These are phyloP conservation scores for Panellus pusillus DNA, from an alignment of 768 basidiomycete species.

Conservation along the genomic window DNA sequence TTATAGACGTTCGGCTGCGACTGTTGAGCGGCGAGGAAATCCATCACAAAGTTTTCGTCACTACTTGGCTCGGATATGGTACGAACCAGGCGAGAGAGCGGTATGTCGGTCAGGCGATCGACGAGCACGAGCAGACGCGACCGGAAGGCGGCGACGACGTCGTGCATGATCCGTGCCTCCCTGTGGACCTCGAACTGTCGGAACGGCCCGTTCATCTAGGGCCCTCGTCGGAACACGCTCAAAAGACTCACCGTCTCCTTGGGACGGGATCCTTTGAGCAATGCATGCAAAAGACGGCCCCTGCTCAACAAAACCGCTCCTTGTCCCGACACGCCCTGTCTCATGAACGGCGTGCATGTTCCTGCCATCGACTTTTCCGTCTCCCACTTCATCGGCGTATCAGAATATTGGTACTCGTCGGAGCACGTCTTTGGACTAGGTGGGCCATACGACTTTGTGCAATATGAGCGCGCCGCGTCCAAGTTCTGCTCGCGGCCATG, in stretches of 20 bases:
- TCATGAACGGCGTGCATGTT: slow-evolving; percentile 93
- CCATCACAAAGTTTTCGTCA: slow-evolving; percentile 91
- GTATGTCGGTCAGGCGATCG: slow-evolving; percentile 73
- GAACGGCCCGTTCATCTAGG: slow-evolving; percentile 53
- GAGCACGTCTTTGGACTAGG: slow-evolving; percentile 95
- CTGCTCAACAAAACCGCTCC: slow-evolving; percentile 84
- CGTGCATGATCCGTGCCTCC: slow-evolving; percentile 89
- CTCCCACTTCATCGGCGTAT: slow-evolving; percentile 94
- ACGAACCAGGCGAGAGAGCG: slow-evolving; percentile 96
- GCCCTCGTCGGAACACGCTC: slow-evolving; percentile 41
- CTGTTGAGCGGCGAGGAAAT: slow-evolving; percentile 85
- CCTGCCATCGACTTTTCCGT: slow-evolving; percentile 93
- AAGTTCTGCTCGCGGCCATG: slow-evolving; percentile 83
- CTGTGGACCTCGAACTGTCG: slow-evolving; percentile 63
- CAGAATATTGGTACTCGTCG: slow-evolving; percentile 99
- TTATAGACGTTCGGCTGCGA: slow-evolving; percentile 80
- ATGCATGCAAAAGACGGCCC: slow-evolving; percentile 70
- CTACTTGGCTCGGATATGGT: slow-evolving; percentile 98
- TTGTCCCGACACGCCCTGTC: slow-evolving; percentile 82
- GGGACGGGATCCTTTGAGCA: slow-evolving; percentile 91
- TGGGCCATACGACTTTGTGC: slow-evolving; percentile 93
- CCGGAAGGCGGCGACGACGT: slow-evolving; percentile 32
- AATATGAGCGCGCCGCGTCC: slow-evolving; percentile 91
- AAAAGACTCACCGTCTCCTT: slow-evolving; percentile 58
- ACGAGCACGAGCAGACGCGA: slow-evolving; percentile 50